phyloP scores from a whole-genome alignment of 2,329 filamentous ascomycete species.

The Stachybotrys elegans region DNA sequence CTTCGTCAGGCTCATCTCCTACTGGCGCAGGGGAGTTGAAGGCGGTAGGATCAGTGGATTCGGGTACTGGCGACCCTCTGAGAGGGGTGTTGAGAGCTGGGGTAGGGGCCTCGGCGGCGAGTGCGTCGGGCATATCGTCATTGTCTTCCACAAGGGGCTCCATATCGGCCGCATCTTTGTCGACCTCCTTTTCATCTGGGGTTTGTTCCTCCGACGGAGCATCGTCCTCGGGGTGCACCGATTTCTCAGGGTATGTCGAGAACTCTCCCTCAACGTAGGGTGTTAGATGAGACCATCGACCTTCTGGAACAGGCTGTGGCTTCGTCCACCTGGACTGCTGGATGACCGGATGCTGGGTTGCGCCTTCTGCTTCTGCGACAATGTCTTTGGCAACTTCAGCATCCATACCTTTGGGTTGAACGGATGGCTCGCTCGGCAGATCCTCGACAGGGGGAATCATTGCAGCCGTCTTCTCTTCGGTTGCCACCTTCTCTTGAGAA shows the following conservation, averaged over 20 bases:
- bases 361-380: not conserved
- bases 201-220: conserved; percentile 22
- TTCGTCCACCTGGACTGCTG: conserved; percentile 6
- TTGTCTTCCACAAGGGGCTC: conserved; percentile 27
- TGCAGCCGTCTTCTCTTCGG: too few species aligned
- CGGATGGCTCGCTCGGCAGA: too few species aligned
- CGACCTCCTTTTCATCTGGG: conserved; percentile 24
- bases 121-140: conserved; percentile 23
- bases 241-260: conserved; percentile 33
- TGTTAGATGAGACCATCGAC: conserved; percentile 33
- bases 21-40: conserved; percentile 31
- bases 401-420: too few species aligned
- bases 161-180: conserved; percentile 21
- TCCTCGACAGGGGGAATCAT: too few species aligned
- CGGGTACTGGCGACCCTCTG: conserved; percentile 31
- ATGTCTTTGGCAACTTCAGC: not conserved
- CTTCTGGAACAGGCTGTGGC: conserved; percentile 23
- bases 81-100: conserved; percentile 32
- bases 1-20: conserved; percentile 30
- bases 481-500: too few species aligned
- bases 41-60: conserved; percentile 31
- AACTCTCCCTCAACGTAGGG: conserved; percentile 35
- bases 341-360: not conserved
- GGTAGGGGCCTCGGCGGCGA: conserved; percentile 26
- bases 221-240: conserved; percentile 24